A percentile compares a stretch with the other conserved stretches of the same genome.
Evolutionary conservation across 352 stramenopile genomes (phyloP).

Genomic region (Globisporangium irregulare): DNA sequence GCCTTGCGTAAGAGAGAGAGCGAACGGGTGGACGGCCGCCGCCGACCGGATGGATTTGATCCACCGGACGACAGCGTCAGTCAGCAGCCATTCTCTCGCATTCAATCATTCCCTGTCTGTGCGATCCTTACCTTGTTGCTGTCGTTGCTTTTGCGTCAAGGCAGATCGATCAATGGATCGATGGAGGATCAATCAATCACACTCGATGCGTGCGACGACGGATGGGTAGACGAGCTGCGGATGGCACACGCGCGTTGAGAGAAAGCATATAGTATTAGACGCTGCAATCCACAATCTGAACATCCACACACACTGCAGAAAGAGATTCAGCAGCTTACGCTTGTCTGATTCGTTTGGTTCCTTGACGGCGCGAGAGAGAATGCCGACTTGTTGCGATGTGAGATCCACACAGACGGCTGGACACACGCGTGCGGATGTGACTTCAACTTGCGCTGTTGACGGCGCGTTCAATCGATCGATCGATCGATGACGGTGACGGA

Average conservation of each 20-base stretch:
- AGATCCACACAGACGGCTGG: conserved; percentile 1
- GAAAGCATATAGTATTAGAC: conserved; percentile 6
- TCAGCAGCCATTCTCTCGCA: conserved; percentile 5
- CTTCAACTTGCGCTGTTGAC: conserved; percentile 1
- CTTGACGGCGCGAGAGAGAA: conserved; percentile 7
- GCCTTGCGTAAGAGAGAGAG: neutral
- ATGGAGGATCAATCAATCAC: conserved; percentile 19
- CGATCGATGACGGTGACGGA: neutral
- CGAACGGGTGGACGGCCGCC: neutral
- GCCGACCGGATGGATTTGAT: conserved; percentile 15
- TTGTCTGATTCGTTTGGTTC: neutral
- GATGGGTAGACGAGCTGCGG: conserved; percentile 1
- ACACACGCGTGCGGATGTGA: neutral
- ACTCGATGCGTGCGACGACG: conserved; percentile 6
- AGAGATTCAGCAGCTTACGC: neutral
- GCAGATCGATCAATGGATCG: conserved; percentile 23
- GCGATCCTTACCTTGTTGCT: conserved; percentile 3
- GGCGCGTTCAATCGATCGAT: neutral
- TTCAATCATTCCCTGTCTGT: neutral
- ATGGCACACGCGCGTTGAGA: neutral
- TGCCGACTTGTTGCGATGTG: neutral
- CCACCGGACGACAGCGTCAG: conserved; percentile 8
- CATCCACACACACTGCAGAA: neutral
- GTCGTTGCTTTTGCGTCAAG: conserved; percentile 1
- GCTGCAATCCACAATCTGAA: neutral